A percentile compares a stretch with the other conserved stretches of the same genome.
Conservation (phyloP, 139 green algal species). For the Pleodorina starrii region DNA sequence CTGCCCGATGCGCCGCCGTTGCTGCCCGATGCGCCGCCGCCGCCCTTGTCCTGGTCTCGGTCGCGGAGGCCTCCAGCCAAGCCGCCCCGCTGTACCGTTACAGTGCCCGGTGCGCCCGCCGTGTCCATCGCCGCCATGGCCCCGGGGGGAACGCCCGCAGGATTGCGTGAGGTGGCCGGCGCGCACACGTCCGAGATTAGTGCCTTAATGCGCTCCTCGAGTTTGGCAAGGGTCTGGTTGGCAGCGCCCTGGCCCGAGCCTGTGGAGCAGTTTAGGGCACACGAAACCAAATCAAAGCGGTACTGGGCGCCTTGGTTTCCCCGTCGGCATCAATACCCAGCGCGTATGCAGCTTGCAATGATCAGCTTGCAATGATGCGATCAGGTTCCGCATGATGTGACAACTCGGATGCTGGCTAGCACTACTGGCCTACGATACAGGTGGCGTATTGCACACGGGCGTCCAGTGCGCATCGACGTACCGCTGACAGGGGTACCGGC, state of each 20-base stretch:
- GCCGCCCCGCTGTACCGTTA: background rate
- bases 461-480: too few species aligned
- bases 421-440: too few species aligned
- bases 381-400: too few species aligned
- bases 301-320: too few species aligned
- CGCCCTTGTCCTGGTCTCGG: slow-evolving; percentile 36
- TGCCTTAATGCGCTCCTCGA: slow-evolving; percentile 38
- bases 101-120: background rate
- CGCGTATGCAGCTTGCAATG: too few species aligned
- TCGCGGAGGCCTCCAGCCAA: background rate
- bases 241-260: background rate
- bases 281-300: too few species aligned
- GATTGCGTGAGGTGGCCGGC: background rate
- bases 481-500: background rate
- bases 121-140: background rate
- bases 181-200: slow-evolving; percentile 33
- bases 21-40: background rate
- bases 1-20: background rate
- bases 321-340: too few species aligned
- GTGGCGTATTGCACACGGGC: too few species aligned
- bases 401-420: too few species aligned
- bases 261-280: background rate
- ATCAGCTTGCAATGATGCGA: too few species aligned
- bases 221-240: background rate
- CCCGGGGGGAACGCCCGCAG: background rate